Base-by-base conservation (phyloP, 2,329 filamentous ascomycete species). In the Beauveria medogensis region DNA sequence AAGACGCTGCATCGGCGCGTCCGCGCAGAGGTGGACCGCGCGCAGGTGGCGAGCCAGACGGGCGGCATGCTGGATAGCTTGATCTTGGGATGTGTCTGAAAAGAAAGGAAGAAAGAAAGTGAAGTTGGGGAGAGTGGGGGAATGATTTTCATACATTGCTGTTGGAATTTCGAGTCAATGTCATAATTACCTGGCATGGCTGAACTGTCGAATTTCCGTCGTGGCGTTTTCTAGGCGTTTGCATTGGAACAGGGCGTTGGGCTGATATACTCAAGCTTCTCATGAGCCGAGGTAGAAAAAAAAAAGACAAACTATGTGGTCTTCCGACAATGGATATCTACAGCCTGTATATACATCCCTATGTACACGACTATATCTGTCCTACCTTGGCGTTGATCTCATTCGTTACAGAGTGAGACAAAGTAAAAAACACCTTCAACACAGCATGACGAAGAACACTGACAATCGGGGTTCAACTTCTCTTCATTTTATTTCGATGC, bases 51-150 rank as follows among this genome's bases (percentile, higher is more conserved):
- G 2, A 87, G 85, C 67, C 86, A 89, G 75, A 92, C 91, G 12
- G 83, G 83, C 66, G 94, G 93, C 2, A 97, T 97, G 92, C 75
- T 97, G 65, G 90, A 93, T 67, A 88, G 77, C 54, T 65, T 85
- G 65, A 84, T 53, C 12, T 12, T 57, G 22, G 47, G 55, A 4
- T 62, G 52, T 37, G 28, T 51, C n/a, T 56, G 18, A 57, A 34
- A 41, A 24, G 3, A 24, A 24, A 5, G 24, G 4, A 37, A 24
- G 47, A 41, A 12, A 28, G 9, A 7, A n/a, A 30, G 5, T 18
- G 22, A 16, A 46, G 4, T 6, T 3, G 34, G 12, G 34, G 40
- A 57, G 14, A 34, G 26, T 5, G 34, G 12, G 24, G 34, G 4
- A 22, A 28, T 7, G 37, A 46, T 26, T 40, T 40, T 40, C 9